Evolutionary conservation across 1,284 basidiomycete genomes (phyloP).

Genomic region (Cutaneotrichosporon cutaneum): DNA sequence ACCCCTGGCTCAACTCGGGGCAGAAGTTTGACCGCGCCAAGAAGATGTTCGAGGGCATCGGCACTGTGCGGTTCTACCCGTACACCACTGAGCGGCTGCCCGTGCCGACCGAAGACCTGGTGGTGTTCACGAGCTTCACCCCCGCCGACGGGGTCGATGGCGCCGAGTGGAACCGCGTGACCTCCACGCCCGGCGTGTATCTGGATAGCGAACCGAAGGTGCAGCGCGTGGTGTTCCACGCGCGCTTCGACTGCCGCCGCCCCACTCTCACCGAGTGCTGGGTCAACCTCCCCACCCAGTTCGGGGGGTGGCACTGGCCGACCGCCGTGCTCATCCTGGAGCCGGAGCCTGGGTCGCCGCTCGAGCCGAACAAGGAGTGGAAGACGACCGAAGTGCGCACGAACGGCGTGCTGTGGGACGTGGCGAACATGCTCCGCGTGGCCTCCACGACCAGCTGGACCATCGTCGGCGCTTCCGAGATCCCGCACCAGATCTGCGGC

Average conservation of each 20-base stretch:
- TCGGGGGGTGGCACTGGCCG: neutral
- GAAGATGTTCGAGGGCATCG: neutral
- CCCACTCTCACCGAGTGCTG: neutral
- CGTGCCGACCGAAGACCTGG: neutral
- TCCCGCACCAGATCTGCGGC: neutral
- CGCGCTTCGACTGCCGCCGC: neutral
- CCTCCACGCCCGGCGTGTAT: neutral
- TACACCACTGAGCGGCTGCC: neutral
- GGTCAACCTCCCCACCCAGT: neutral
- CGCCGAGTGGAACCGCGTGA: neutral
- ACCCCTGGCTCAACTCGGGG: neutral
- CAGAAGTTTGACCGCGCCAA: neutral
- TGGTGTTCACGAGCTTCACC: neutral
- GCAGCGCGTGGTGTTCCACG: neutral
- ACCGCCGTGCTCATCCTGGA: neutral
- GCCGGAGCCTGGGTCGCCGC: neutral
- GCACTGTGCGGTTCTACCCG: neutral
- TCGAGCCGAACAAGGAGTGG: neutral
- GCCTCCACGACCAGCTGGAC: neutral
- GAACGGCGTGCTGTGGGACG: neutral
- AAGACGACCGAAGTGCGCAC: neutral
- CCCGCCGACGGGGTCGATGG: neutral
- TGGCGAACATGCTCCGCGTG: neutral
- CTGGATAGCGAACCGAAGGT: neutral
- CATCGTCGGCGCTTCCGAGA: neutral